Evolutionary conservation across 2,329 filamentous ascomycete species (phyloP).

Genomic region (Botrytis paeoniae): DNA sequence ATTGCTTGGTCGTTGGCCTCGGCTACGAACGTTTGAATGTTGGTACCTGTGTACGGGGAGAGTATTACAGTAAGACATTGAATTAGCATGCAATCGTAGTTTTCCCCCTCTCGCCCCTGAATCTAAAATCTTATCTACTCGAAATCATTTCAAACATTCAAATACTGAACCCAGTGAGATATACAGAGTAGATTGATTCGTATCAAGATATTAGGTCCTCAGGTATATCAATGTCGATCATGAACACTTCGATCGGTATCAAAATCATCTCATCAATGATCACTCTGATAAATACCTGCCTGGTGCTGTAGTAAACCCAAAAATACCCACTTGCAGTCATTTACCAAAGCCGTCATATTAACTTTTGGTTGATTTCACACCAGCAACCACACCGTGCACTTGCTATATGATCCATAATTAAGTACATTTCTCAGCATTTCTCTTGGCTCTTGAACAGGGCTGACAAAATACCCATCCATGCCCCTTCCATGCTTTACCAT

Average conservation of each 20-base stretch:
- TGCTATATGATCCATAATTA: background rate
- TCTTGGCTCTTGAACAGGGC: conserved; percentile 6
- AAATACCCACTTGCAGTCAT: background rate
- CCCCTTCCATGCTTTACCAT: background rate
- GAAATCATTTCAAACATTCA: background rate
- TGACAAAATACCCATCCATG: conserved; percentile 9
- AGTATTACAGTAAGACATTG: background rate
- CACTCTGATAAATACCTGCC: background rate
- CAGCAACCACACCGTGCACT: background rate
- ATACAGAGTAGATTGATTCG: background rate
- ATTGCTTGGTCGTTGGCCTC: background rate
- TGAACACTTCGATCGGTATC: background rate
- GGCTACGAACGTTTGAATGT: background rate
- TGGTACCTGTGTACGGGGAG: background rate
- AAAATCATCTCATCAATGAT: background rate
- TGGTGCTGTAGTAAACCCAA: background rate
- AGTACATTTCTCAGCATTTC: background rate
- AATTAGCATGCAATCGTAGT: background rate
- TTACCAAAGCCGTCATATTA: background rate
- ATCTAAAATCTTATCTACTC: background rate
- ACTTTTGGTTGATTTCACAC: background rate
- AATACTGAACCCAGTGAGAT: too few relatives aligned
- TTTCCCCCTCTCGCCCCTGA: background rate
- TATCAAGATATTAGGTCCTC: background rate
- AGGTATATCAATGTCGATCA: background rate